Conservation (phyloP, 306 rosid species). For the Malus orientalis region DNA sequence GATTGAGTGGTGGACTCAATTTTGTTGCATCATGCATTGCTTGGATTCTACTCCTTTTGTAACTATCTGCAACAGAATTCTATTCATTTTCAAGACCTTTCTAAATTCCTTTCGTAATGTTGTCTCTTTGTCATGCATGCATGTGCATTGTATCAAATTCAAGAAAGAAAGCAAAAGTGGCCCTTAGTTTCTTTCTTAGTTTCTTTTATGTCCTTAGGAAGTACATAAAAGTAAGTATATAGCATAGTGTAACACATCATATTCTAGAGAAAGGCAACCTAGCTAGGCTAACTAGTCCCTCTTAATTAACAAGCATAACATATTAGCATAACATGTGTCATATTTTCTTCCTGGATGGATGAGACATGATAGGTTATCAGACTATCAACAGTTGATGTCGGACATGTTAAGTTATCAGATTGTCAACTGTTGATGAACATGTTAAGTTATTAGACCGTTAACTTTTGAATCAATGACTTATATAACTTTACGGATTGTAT, state of each 20-base stretch:
- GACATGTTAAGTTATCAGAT: too few species aligned
- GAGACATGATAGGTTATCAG: background rate
- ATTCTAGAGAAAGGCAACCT: background rate
- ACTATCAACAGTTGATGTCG: background rate
- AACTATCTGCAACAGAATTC: conserved; percentile 12
- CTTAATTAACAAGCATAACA: background rate
- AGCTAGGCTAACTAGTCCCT: background rate
- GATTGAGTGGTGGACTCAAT: conserved; percentile 9
- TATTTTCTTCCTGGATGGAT: background rate
- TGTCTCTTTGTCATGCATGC: conserved; percentile 18
- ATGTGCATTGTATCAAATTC: background rate
- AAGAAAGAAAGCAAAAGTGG: conserved; percentile 4
- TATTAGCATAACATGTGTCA: background rate
- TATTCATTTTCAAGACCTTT: conserved; percentile 27
- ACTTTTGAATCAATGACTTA: too few species aligned
- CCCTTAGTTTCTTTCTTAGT: background rate
- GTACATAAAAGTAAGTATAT: background rate
- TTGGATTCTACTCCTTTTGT: conserved; percentile 53
- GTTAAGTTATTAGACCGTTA: too few species aligned
- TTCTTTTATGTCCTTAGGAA: background rate
- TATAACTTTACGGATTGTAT: background rate
- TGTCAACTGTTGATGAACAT: too few species aligned
- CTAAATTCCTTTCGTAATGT: conserved; percentile 48
- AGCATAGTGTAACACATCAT: background rate
- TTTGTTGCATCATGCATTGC: conserved; percentile 36